Percentiles rank a stretch among this genome's conserved stretches.
Evolutionary conservation across 805 yeast species (phyloP).

Genomic region (Candida parachauliodes): DNA sequence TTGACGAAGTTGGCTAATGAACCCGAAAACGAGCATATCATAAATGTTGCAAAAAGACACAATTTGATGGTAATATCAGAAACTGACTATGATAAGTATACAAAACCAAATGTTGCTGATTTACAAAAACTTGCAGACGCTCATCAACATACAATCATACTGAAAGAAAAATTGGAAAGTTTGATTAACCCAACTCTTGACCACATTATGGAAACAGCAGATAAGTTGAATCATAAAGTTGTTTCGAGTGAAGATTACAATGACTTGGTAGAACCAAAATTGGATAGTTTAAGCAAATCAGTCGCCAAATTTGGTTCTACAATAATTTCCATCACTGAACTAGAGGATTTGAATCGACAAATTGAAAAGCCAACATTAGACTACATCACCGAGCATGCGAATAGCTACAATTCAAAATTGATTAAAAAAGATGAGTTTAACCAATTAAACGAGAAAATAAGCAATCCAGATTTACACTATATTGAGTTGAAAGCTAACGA

Average conservation of each 20-base stretch:
- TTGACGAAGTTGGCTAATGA: slow-evolving; percentile 20
- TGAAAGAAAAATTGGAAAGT: slow-evolving; percentile 14
- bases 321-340: slow-evolving; percentile 11
- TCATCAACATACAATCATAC: slow-evolving; percentile 16
- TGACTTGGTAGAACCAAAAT: slow-evolving; percentile 16
- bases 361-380: slow-evolving; percentile 15
- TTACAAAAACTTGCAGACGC: slow-evolving; percentile 18
- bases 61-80: slow-evolving; percentile 13
- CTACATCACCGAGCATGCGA: slow-evolving; percentile 1
- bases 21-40: slow-evolving; percentile 21
- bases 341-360: slow-evolving; percentile 12
- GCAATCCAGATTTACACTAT: slow-evolving; percentile 21
- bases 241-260: slow-evolving; percentile 11
- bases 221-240: slow-evolving; percentile 10
- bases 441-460: slow-evolving; percentile 7
- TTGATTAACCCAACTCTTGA: slow-evolving; percentile 18
- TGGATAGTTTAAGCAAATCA: slow-evolving; percentile 13
- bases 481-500: slow-evolving; percentile 16
- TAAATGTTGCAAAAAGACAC: slow-evolving; percentile 16
- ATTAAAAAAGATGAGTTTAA: slow-evolving; percentile 12
- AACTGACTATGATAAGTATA: slow-evolving; percentile 15
- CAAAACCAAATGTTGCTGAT: slow-evolving; percentile 23
- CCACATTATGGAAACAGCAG: slow-evolving; percentile 14
- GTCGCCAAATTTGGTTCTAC: slow-evolving; percentile 11
- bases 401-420: slow-evolving; percentile 11